These are phyloP conservation scores for Microcos paniculata DNA, from an alignment of 345 rosid genomes.

Conservation along the genomic window DNA sequence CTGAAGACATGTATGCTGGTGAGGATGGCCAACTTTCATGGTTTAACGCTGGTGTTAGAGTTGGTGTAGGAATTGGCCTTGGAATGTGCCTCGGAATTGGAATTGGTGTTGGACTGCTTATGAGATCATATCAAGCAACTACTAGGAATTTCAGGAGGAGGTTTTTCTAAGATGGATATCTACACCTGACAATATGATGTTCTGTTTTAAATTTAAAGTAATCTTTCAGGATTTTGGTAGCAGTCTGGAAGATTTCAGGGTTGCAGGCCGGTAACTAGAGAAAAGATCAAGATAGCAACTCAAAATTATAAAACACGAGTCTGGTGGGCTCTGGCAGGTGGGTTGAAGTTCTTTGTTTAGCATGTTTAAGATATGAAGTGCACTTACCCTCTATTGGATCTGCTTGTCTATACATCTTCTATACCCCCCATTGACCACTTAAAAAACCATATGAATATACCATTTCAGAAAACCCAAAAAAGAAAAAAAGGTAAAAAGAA, in stretches of 20 bases:
- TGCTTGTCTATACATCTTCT: not conserved
- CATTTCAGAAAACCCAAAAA: not conserved
- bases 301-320: slow-evolving; percentile 22
- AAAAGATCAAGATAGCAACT: not conserved
- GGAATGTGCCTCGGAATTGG: slow-evolving; percentile 94
- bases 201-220: not conserved
- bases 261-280: slow-evolving; percentile 10
- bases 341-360: slow-evolving; percentile 20
- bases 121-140: slow-evolving; percentile 94
- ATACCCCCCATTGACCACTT: slow-evolving; percentile 9
- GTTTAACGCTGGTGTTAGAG: slow-evolving; percentile 96
- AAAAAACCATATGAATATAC: not conserved
- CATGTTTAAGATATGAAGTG: slow-evolving; percentile 4
- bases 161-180: slow-evolving; percentile 47
- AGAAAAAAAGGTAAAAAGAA: too few relatives aligned
- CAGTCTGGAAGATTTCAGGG: slow-evolving; percentile 24
- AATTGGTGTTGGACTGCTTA: slow-evolving; percentile 88
- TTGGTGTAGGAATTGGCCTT: slow-evolving; percentile 93
- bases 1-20: slow-evolving; percentile 63
- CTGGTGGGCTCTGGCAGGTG: slow-evolving; percentile 29
- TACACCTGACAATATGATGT: not conserved
- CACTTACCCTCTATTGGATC: slow-evolving; percentile 7
- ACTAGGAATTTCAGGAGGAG: slow-evolving; percentile 89
- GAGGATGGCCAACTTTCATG: slow-evolving; percentile 91
- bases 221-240: slow-evolving; percentile 27